Evolutionary conservation across 2,329 filamentous ascomycete genomes (phyloP), one percentile per base, ranked within the genome.

Genomic region (Pseudocercospora cruenta): DNA sequence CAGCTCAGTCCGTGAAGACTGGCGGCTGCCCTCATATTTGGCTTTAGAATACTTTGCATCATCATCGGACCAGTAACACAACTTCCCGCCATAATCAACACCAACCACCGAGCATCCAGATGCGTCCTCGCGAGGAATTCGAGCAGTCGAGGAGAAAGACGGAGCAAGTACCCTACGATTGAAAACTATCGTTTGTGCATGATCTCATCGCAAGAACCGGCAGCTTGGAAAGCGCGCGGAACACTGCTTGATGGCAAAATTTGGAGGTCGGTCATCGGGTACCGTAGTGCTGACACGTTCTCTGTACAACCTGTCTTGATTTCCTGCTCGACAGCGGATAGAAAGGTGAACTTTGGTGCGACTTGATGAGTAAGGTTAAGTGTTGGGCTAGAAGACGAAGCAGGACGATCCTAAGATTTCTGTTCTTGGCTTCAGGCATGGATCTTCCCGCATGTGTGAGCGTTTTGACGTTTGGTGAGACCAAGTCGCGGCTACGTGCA

Each of bases 141-240:
- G 24, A 63, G 55, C 47, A 60, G 62, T 63, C 60, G 57, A 64
- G 58, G 21, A 62, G 43, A 63, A 67, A 70, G 70, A 73, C 73
- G 73, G 73, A 76, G 75, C 76, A 69, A 76, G 70, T 70, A 72
- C 70, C 70, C 71, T 76, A 69, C 75, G 76, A 76, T 78, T 78
- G 76, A 78, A 78, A 78, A 78, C 76, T 78, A 78, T 76, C 73
- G 53, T 74, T 71, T 60, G 61, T 26, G 66, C 58, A 47, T 67
- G 67, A 66, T 72, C 69, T 75, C 73, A 75, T 68, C 64, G 71
- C 72, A 55, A 69, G 62, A 33, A 39, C 22, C 54, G 58, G 53
- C 67, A 47, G 43, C 31, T 21, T 58, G 53, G 26, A 28, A 26
- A 21, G 39, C 39, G 58, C 47, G 36, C 53, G 24, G 63, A 61